Evolutionary conservation across 2,329 filamentous ascomycete species (phyloP), one percentile per base, ranked within the genome.

Genomic region (Exserohilum rostratum): DNA sequence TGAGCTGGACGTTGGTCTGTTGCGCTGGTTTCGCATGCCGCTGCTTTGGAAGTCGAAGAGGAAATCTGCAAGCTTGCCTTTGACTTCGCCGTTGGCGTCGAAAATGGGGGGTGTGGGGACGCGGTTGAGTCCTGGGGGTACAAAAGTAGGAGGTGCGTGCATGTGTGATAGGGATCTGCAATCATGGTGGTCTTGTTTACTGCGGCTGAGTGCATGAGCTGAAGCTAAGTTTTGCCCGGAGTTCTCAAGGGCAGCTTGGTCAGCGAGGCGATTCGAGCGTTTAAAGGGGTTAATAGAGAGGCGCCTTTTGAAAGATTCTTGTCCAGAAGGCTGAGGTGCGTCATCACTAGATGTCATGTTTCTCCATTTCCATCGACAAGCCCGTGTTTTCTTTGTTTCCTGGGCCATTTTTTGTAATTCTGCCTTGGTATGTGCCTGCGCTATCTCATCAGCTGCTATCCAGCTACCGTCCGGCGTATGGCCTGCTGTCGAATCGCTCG

Each of bases 51-150:
- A 47, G 13, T 73, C 70, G 54, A 75, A 74, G 58, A 70, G 69
- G 47, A 74, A 75, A 38, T 70, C 58, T n/a, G 64, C 67, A 2
- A 72, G 57, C 46, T 70, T 70, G 15, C 65, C 67, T 51, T 64
- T 65, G 22, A 72, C 60, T 37, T 70, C 65, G 25, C 64, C 57
- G 7, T 55, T 53, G 9, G 61, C 17, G 15, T 70, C 67, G 12
- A 65, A 65, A 2, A 54, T 49, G 0, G 70, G 67, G 1, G 72
- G 69, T 1, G 70, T 73, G 10, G 59, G 60, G 7, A 73, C 64
- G 1, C 66, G 68, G 1, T 59, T 37, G 0, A 66, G 33, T 1
- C 65, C 71, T 6, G 70, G 70, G 3, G 71, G 70, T 6, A 66
- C 46, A 51, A 73, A 71, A 1, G 50, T 31, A 6, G 64, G 61